Base-by-base conservation (phyloP, 331 rosid genomes). In the Telfairia occidentalis region DNA sequence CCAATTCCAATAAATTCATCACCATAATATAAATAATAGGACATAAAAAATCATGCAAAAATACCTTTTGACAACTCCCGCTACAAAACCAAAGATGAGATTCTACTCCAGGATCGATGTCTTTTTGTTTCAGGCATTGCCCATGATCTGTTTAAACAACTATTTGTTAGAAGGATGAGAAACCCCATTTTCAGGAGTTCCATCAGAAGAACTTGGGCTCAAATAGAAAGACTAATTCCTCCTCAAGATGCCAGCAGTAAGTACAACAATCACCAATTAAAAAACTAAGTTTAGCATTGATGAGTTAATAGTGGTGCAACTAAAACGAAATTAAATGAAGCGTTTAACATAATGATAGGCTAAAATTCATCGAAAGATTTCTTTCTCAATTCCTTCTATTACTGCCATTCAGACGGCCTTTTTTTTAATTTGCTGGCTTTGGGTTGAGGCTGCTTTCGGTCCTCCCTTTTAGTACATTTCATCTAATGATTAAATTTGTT, bases 31-130 rank as follows among this genome's bases (percentile, higher is more conserved):
- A 45, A 19, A 45, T 12, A 69, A 69, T 70, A 42, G 58, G 75
- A 45, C 16, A 69, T 13, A 45, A 45, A 45, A 16, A 78, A 6
- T n/a, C 21, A 46, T 40, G 73, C 79, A 59, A 80, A 5, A 35
- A 52, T 90, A 95, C 97, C 99, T 89, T 89, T 77, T 83, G 97
- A 81, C 99, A 95, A 79, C 89, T 81, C 67, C 70, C 81, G 58
- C 88, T 80, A 69, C 99, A 95, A 84, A 90, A 87, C 92, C 88
- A 92, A 64, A 82, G 7, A 74, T 86, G 96, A 64, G 83, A 83
- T 71, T 67, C 82, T 7, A 71, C 79, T 84, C 76, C 92, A 78
- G 73, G 87, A 43, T 74, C 71, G 28, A 73, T 75, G 73, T 77
- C 85, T 64, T 79, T 80, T 73, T 82, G 86, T 75, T 75, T 79